A percentile compares a stretch with the other conserved stretches of the same genome.
Conservation (phyloP, 2,329 filamentous ascomycete genomes). For the Beauveria sp. region DNA sequence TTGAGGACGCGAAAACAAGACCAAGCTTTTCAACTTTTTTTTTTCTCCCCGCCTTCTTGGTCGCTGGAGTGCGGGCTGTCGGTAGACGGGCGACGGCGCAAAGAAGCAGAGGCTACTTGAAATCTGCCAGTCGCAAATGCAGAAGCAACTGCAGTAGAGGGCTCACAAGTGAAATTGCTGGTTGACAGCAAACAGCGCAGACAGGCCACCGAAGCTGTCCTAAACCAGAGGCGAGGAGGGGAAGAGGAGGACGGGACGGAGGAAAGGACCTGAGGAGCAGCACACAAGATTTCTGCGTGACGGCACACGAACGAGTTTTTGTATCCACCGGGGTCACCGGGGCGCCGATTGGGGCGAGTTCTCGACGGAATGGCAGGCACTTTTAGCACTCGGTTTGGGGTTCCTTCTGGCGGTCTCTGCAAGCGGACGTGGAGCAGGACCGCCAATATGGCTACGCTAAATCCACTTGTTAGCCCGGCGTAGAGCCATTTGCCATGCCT, state of each 20-base stretch:
- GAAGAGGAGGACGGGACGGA: not conserved
- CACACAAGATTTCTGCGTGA: constrained; percentile 1
- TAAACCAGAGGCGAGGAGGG: not conserved
- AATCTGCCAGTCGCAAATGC: not conserved
- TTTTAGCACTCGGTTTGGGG: not conserved
- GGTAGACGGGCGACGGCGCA: not conserved
- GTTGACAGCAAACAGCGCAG: not conserved
- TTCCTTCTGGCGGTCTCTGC: not conserved
- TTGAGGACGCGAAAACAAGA: not conserved
- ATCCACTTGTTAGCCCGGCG: not conserved
- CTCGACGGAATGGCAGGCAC: not conserved
- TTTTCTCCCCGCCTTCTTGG: not conserved
- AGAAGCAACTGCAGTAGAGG: not conserved
- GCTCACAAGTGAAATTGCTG: constrained; percentile 9
- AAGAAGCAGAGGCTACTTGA: not conserved
- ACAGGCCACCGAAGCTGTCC: not conserved
- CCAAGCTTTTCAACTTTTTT: not conserved
- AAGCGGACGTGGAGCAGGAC: constrained; percentile 3
- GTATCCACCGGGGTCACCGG: constrained; percentile 12
- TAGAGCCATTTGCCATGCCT: not conserved
- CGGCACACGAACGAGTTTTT: constrained; percentile 9
- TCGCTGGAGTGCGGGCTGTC: not conserved
- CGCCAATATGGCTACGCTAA: constrained; percentile 4
- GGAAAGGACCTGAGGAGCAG: constrained; percentile 6
- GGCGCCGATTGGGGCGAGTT: not conserved